These are phyloP conservation scores for Kwoniella shivajii DNA, from an alignment of 1,284 basidiomycete species.

Conservation along the genomic window DNA sequence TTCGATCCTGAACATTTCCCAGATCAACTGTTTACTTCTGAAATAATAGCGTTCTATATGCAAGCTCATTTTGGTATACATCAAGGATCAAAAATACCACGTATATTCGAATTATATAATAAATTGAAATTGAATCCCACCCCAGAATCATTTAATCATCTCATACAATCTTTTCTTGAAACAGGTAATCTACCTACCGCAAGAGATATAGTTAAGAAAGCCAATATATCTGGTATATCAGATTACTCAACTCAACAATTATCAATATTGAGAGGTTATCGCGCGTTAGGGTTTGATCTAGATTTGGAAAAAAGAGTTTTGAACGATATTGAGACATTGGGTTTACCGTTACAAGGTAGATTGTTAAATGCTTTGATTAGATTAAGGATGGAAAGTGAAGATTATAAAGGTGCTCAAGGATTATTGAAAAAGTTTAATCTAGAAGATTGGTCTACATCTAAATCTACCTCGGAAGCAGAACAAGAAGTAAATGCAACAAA, in stretches of 20 bases:
- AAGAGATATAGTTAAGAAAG: slow-evolving; percentile 11
- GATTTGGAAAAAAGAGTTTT: slow-evolving; percentile 37
- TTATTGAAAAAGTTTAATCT: slow-evolving; percentile 30
- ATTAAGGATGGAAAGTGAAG: slow-evolving; percentile 31
- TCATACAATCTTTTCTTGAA: slow-evolving; percentile 35
- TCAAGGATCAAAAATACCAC: slow-evolving; percentile 28
- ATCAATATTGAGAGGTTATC: slow-evolving; percentile 40
- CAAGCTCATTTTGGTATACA: slow-evolving; percentile 30
- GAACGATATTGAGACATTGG: slow-evolving; percentile 23
- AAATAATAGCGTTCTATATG: slow-evolving; percentile 25
- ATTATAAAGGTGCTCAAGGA: slow-evolving; percentile 24
- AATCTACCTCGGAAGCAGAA: neutral
- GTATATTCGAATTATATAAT: slow-evolving; percentile 27
- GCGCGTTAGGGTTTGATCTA: slow-evolving; percentile 30
- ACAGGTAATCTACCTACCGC: slow-evolving; percentile 32
- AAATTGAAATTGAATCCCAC: slow-evolving; percentile 17
- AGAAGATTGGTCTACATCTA: slow-evolving; percentile 2
- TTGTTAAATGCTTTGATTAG: slow-evolving; percentile 41
- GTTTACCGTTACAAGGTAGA: slow-evolving; percentile 17
- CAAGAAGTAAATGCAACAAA: neutral
- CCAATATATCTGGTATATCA: slow-evolving; percentile 5
- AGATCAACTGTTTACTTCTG: slow-evolving; percentile 16
- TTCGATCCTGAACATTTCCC: slow-evolving; percentile 26
- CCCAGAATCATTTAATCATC: slow-evolving; percentile 16
- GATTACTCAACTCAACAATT: slow-evolving; percentile 28